phyloP scores from a whole-genome alignment of 192 early-diverging fungal genomes.

The Entomortierella parvispora region DNA sequence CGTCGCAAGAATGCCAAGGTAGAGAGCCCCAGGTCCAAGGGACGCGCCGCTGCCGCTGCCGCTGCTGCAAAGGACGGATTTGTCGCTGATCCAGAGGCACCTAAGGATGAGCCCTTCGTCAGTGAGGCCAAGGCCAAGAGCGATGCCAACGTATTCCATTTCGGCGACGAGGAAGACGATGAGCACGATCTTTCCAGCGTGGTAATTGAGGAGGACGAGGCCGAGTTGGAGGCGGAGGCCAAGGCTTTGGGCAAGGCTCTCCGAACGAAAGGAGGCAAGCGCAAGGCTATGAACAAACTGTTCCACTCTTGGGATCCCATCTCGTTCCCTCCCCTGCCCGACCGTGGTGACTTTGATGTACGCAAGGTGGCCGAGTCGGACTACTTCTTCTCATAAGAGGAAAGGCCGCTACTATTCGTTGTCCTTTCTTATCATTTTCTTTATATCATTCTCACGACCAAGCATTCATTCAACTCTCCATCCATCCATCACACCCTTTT shows the following conservation, averaged over 20 bases:
- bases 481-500: too few relatives aligned
- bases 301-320: constrained; percentile 64
- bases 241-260: constrained; percentile 40
- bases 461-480: too few relatives aligned
- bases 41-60: not conserved
- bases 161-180: constrained; percentile 48
- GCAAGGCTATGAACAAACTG: constrained; percentile 36
- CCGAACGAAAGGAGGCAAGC: constrained; percentile 31
- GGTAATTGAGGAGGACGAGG: constrained; percentile 59
- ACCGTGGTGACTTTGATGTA: constrained; percentile 88
- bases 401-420: constrained; percentile 6
- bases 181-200: constrained; percentile 42
- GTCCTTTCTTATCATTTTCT: constrained; percentile 3
- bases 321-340: constrained; percentile 80
- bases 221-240: constrained; percentile 52
- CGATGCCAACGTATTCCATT: constrained; percentile 34
- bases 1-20: constrained; percentile 29
- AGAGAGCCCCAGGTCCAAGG: constrained; percentile 1
- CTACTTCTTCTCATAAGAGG: constrained; percentile 97
- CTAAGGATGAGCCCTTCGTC: constrained; percentile 19
- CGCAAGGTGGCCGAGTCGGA: constrained; percentile 77
- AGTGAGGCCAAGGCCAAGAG: constrained; percentile 7
- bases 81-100: constrained; percentile 14
- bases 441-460: too few relatives aligned
- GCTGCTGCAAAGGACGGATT: constrained; percentile 14